Evolutionary conservation across 2,329 filamentous ascomycete genomes (phyloP), one percentile per base, ranked within the genome.

Genomic region (Sarocladiaceae sp.): DNA sequence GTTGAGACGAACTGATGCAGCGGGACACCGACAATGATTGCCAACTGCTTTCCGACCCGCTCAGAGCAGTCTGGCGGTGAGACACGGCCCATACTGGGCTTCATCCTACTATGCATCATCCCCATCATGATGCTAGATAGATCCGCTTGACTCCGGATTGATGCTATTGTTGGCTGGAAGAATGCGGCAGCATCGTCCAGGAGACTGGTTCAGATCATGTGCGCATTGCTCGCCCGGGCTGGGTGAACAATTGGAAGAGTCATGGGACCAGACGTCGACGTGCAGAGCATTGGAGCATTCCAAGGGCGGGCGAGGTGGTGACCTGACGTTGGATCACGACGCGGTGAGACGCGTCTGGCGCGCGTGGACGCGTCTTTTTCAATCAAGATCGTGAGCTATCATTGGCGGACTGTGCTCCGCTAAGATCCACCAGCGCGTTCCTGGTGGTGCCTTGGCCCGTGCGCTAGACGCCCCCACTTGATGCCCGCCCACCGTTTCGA

Each of bases 311-410:
- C 44, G 44, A 44, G 26, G 44, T 48, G 44, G 44, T 28, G 44
- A 44, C n/a, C 26, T 48, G 44, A 48, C 13, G 44, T 48, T 48
- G 44, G 18, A 33, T 15, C 44, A 28, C 44, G 44, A 33, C 44
- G 44, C 44, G 44, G 31, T n/a, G 23, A 17, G n/a, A 48, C 44
- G 44, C 44, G 44, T 48, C 44, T 29, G 7, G 17, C 44, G 26
- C 44, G 28, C 13, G 44, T 48, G 44, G n/a, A 31, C 44, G 44
- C 44, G 44, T 31, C 12, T 8, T 33, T 15, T 20, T 22, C 28
- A 48, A 33, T 48, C 17, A 48, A 48, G 17, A 20, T 3, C 17
- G 22, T 11, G 4, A 18, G 3, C 3, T 8, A 4, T 46, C 11
- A 48, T 48, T 48, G 44, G 44, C 22, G 10, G 4, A 7, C 4